phyloP scores from a whole-genome alignment of 495 filamentous ascomycete species.

The Aspergillus biplanus region DNA sequence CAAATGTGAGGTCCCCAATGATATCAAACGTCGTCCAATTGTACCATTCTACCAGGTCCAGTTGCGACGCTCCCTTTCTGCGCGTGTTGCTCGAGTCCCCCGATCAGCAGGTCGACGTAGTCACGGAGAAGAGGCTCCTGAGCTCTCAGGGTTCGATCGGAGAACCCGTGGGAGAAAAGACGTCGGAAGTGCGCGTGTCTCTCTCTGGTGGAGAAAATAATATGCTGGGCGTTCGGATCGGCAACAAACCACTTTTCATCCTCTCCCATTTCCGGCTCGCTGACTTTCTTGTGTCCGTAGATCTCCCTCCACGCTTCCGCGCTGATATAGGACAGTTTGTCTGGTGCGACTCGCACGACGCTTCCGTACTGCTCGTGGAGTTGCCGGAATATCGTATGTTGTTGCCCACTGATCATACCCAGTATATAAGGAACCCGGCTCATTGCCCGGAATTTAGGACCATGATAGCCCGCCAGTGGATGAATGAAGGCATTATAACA shows the following conservation, averaged over 20 bases:
- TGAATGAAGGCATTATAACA: background rate
- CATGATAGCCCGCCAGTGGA: background rate
- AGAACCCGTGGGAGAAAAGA: background rate
- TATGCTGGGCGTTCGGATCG: background rate
- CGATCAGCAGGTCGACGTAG: background rate
- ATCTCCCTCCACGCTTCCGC: background rate
- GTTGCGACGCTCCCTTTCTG: background rate
- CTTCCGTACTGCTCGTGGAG: constrained; percentile 1
- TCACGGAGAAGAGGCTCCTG: background rate
- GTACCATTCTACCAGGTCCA: background rate
- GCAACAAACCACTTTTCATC: background rate
- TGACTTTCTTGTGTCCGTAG: background rate
- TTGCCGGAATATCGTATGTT: background rate
- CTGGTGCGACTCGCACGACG: constrained; percentile 3
- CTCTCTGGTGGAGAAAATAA: no score
- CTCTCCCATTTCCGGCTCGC: background rate
- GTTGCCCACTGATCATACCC: background rate
- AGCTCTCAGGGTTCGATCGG: background rate
- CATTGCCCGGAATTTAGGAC: background rate
- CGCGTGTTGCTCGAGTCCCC: background rate
- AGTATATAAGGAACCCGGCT: background rate
- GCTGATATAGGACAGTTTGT: constrained; percentile 5
- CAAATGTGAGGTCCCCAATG: constrained; percentile 10
- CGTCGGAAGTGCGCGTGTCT: background rate
- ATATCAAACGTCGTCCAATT: constrained; percentile 7